phyloP scores from a whole-genome alignment of 768 basidiomycete species.

The Leccinum pellstonianum region DNA sequence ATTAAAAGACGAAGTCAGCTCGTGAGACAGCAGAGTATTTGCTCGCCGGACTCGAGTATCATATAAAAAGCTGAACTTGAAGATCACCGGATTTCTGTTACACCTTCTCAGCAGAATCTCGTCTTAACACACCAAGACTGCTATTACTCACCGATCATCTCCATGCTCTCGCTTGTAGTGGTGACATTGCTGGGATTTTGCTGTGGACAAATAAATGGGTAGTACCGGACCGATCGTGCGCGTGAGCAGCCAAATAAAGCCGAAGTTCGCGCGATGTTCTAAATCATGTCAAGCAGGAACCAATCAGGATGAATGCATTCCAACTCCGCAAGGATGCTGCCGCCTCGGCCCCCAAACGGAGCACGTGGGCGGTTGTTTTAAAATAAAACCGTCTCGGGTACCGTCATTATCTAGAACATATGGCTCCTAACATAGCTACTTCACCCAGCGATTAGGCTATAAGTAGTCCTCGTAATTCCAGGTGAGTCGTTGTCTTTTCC shows the following conservation, averaged over 20 bases:
- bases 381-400: neutral
- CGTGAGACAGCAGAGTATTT: neutral
- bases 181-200: neutral
- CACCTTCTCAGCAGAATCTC: neutral
- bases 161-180: neutral
- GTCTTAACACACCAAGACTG: neutral
- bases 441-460: neutral
- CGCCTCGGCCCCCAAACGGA: neutral
- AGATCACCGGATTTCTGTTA: too few species aligned
- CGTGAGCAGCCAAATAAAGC: neutral
- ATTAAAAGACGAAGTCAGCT: neutral
- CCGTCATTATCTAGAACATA: conserved; percentile 3
- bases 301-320: neutral
- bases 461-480: conserved; percentile 4
- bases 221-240: neutral
- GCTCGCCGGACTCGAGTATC: neutral
- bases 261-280: neutral
- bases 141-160: neutral
- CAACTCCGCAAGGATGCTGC: neutral
- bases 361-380: neutral
- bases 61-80: neutral
- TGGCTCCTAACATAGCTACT: neutral
- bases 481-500: neutral
- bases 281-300: neutral
- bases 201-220: neutral